phyloP scores from a whole-genome alignment of 2,329 filamentous ascomycete species.

The Cytospora schulzeri region DNA sequence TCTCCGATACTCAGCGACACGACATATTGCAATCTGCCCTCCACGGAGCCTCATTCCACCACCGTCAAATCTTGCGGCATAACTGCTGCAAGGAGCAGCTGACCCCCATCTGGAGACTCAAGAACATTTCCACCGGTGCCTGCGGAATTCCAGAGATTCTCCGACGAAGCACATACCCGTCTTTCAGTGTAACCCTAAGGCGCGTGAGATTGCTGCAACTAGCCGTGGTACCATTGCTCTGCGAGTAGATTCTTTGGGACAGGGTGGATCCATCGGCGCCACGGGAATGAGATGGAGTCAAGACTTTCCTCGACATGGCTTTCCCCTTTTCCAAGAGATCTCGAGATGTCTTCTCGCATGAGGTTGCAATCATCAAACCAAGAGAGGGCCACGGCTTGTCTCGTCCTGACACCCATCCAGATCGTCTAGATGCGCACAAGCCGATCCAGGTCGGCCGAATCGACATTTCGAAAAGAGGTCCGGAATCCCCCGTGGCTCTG shows the following conservation, averaged over 20 bases:
- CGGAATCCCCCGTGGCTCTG: not conserved
- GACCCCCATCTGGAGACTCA: not conserved
- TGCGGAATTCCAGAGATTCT: slow-evolving; percentile 5
- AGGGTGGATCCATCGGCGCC: slow-evolving; percentile 1
- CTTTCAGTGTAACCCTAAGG: slow-evolving; percentile 16
- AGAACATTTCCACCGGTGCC: not conserved
- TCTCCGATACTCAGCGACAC: not conserved
- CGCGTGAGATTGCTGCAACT: slow-evolving; percentile 25
- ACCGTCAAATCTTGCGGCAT: not conserved
- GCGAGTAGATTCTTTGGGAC: slow-evolving; percentile 1
- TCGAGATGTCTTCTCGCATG: not conserved
- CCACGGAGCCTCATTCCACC: not conserved
- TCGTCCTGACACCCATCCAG: too few species aligned
- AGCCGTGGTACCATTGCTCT: slow-evolving; percentile 8
- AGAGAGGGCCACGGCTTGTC: too few species aligned
- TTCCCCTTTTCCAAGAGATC: not conserved
- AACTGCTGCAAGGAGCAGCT: not conserved
- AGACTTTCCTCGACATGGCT: not conserved
- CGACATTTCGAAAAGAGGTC: not conserved
- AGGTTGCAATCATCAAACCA: not conserved
- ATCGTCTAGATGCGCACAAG: too few species aligned
- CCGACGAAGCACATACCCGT: slow-evolving; percentile 20
- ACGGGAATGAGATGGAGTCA: slow-evolving; percentile 5
- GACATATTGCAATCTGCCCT: not conserved
- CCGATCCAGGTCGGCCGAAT: not conserved